These are phyloP conservation scores for Friedmanniomyces simplex DNA, from an alignment of 495 filamentous ascomycete genomes.

Conservation along the genomic window DNA sequence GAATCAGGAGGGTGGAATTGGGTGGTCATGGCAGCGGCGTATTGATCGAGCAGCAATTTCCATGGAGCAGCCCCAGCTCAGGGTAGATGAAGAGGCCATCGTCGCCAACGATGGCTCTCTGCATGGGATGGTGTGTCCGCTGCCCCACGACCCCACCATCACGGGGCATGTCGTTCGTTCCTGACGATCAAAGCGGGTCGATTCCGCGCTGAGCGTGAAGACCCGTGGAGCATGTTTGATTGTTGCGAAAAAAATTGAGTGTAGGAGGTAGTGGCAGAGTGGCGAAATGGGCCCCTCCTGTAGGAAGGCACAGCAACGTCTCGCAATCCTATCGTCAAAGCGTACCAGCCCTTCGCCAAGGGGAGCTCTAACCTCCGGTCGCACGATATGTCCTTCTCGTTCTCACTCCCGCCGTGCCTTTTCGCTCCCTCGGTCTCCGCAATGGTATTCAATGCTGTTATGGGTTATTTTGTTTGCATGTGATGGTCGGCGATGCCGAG, in stretches of 20 bases:
- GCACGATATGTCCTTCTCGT: too few relatives aligned
- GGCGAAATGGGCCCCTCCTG: neutral
- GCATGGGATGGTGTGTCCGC: too few relatives aligned
- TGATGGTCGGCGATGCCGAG: neutral
- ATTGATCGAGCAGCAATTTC: neutral
- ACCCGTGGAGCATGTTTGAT: too few relatives aligned
- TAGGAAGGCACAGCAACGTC: neutral
- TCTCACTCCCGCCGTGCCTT: too few relatives aligned
- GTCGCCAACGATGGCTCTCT: neutral
- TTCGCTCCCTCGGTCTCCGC: too few relatives aligned
- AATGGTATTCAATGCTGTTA: too few relatives aligned
- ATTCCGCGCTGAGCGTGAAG: neutral
- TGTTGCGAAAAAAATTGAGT: too few relatives aligned
- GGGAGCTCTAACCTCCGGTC: too few relatives aligned
- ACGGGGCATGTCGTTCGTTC: neutral
- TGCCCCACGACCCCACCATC: neutral
- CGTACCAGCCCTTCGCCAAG: too few relatives aligned
- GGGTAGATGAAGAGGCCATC: neutral
- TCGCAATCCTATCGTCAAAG: neutral
- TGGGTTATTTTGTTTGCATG: neutral
- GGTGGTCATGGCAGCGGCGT: conserved; percentile 7
- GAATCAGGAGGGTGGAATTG: conserved; percentile 9
- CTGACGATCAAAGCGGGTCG: neutral
- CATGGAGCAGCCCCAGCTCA: too few relatives aligned
- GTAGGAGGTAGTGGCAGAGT: neutral